Base-by-base conservation (phyloP, 1,284 basidiomycete genomes). In the Ganoderma sinense region DNA sequence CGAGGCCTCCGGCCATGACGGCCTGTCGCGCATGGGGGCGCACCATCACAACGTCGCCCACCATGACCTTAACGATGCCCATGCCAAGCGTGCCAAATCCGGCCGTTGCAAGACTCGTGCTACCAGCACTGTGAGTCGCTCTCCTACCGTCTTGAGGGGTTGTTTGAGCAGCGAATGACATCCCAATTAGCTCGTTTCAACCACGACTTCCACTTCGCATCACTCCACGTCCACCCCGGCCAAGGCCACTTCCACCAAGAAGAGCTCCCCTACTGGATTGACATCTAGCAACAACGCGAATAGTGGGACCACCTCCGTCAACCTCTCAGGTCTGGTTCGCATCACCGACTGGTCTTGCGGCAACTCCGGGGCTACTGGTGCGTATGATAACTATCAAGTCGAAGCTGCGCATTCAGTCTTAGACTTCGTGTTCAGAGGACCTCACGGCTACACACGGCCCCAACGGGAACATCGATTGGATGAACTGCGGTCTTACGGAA, bases 391-490 rank as follows among this genome's bases (percentile, higher is more conserved):
- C 14, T 23, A 20, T 18, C 26, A 18, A 16, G 11, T 20, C n/a
- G 56, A 18, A 23, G 20, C 51, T 26, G 40, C 13, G 59, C 2
- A 36, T 23, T 33, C 13, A 18, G 67, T 62, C 62, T 69, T 48
- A 40, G 68, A 41, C 23, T 33, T 41, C 56, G 43, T 26, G 55
- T 58, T 18, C 74, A 91, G 91, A 77, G 73, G 73, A 87, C 39
- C 80, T 85, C 67, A 89, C 87, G 4, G 76, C 80, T 8, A 80
- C 82, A 29, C 80, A 82, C 64, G 90, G 90, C 23, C 94, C 94
- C 31, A 96, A 96, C 79, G 94, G 94, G 29, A 79, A 83, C 72
- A 86, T 93, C 66, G 84, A 88, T 71, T 96, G 91, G 88, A 80
- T 97, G 75, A 95, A 94, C 82, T 96, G 95, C 76, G 94, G 93